phyloP scores from a whole-genome alignment of 2,329 filamentous ascomycete species.

The Stachybotrys chartarum region DNA sequence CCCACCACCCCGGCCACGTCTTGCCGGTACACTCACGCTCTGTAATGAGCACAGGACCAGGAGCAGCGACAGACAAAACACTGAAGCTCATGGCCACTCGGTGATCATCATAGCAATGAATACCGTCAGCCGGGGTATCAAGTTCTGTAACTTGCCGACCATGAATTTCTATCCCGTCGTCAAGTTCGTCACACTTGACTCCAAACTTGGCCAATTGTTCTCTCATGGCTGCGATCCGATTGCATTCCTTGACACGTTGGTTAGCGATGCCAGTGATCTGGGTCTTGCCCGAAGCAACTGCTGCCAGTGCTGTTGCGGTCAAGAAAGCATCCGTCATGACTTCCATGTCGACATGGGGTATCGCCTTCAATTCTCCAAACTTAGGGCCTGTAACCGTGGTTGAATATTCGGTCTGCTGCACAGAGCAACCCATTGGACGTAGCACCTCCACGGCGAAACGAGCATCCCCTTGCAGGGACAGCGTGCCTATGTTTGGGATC shows the following conservation, averaged over 20 bases:
- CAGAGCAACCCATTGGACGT: slow-evolving; percentile 85
- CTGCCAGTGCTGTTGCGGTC: slow-evolving; percentile 86
- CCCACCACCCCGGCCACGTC: slow-evolving; percentile 99
- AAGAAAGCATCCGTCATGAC: slow-evolving; percentile 99
- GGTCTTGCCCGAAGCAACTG: slow-evolving; percentile 77
- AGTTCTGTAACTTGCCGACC: slow-evolving; percentile 44
- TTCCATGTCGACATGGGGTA: slow-evolving; percentile 92
- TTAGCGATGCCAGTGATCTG: slow-evolving; percentile 93
- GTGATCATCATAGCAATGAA: slow-evolving; percentile 96
- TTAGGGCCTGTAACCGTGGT: slow-evolving; percentile 91
- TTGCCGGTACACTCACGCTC: slow-evolving; percentile 94
- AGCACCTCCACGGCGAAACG: slow-evolving; percentile 88
- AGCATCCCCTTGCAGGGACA: slow-evolving; percentile 89
- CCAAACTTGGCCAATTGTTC: slow-evolving; percentile 92
- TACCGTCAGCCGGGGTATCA: slow-evolving; percentile 51
- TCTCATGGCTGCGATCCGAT: slow-evolving; percentile 92
- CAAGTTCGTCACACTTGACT: slow-evolving; percentile 76
- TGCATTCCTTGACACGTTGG: slow-evolving; percentile 96
- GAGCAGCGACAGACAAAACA: slow-evolving; percentile 69
- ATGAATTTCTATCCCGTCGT: slow-evolving; percentile 81
- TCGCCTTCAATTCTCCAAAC: slow-evolving; percentile 62
- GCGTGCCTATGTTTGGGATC: slow-evolving; percentile 89
- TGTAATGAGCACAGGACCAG: slow-evolving; percentile 66
- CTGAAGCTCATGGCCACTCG: slow-evolving; percentile 98
- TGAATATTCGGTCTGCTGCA: slow-evolving; percentile 75